Base-by-base conservation (phyloP, 1,284 basidiomycete genomes). In the Apiotrichum siamense region DNA sequence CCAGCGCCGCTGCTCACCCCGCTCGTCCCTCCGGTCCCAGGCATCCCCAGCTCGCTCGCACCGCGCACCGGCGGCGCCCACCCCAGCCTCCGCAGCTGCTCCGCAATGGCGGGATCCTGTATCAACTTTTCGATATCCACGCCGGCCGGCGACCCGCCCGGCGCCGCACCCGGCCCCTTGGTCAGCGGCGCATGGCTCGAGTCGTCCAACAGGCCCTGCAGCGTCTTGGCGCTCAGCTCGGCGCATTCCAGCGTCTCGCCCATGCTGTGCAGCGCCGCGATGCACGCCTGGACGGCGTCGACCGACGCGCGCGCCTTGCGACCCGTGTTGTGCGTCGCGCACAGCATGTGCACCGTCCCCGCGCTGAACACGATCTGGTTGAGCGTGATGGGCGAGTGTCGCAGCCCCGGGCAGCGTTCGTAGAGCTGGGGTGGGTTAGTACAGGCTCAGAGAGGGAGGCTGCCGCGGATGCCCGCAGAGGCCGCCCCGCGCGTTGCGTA, bases 281-380 rank as follows among this genome's bases (percentile, higher is more conserved):
- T 56, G 49, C 60, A 59, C 24, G 49, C 35, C 31, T 56, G 47
- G 3, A 60, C 55, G 20, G 27, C 40, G n/a, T 52, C 49, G 13
- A 62, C 52, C n/a, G 40, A 40, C 7, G 52, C 24, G 32, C 52
- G 53, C 40, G 41, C 49, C 29, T 52, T 51, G 13, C 50, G 49
- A 15, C 46, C 50, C 26, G 46, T 42, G 27, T 40, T 49, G 47
- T 52, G 47, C 38, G 60, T 57, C 10, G 63, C 65, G 20, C 49
- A 45, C 20, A 69, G 60, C 13, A 69, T 56, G 38, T 59, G 55
- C 26, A 69, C 60, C 0, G 67, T 65, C 0, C 64, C 67, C 1
- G 64, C 62, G 6, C 56, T 57, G 47, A 67, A 69, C 17, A 57
- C 54, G 21, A 67, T 58, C 37, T 70, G 62, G 23, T 53, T 57